Percentiles rank a stretch among this genome's conserved stretches.
phyloP scores from a whole-genome alignment of 352 stramenopile genomes.

The Phytophthora colocasiae region DNA sequence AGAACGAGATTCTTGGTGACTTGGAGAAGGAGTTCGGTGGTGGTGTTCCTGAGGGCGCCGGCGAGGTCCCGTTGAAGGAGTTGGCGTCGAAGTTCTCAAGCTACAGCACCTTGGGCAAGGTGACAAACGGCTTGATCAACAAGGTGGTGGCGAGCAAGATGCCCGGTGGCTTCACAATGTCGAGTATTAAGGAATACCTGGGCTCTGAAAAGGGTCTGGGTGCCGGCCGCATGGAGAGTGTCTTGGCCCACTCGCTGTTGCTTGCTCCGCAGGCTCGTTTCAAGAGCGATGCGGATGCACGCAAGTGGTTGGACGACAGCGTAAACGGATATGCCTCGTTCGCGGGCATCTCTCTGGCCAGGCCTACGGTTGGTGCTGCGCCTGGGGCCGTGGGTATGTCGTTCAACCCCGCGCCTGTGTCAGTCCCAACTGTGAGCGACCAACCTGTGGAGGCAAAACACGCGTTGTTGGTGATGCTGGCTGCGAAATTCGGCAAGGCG shows the following conservation, averaged over 20 bases:
- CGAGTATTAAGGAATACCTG: constrained; percentile 80
- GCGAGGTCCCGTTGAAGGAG: constrained; percentile 77
- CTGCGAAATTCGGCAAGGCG: constrained; percentile 78
- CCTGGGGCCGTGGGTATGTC: constrained; percentile 44
- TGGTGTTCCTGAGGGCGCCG: constrained; percentile 70
- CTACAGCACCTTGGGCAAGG: constrained; percentile 80
- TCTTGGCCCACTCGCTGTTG: constrained; percentile 75
- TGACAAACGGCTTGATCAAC: constrained; percentile 64
- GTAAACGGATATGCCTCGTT: constrained; percentile 78
- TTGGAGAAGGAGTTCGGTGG: constrained; percentile 88
- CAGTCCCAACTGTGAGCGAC: constrained; percentile 67
- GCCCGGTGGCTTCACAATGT: constrained; percentile 86
- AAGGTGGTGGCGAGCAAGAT: constrained; percentile 87
- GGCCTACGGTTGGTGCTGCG: constrained; percentile 22
- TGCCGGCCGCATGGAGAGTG: constrained; percentile 75
- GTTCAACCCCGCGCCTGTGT: constrained; percentile 50
- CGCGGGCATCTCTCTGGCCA: constrained; percentile 69
- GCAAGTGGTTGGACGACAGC: constrained; percentile 83
- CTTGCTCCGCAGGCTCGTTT: constrained; percentile 65
- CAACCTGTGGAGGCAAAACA: constrained; percentile 77
- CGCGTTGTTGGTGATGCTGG: constrained; percentile 77
- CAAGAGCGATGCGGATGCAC: constrained; percentile 76
- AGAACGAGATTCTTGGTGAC: constrained; percentile 91
- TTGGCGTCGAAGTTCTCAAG: constrained; percentile 67
- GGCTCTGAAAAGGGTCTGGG: constrained; percentile 62